Conservation (phyloP, 78 protist genomes). For the Blattamonas nauphoetae region DNA sequence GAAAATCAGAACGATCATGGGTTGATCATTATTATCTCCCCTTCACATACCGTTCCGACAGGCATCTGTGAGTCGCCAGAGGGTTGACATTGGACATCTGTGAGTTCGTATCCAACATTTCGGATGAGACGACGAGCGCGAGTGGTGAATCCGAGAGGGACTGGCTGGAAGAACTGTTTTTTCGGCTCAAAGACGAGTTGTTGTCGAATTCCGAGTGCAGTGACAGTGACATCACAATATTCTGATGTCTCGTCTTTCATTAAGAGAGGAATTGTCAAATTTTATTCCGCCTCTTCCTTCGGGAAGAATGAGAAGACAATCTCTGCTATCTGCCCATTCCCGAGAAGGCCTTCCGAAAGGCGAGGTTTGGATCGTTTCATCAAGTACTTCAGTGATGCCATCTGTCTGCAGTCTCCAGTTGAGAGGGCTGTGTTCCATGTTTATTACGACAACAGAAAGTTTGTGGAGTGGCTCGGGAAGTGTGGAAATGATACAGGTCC, state of each 20-base stretch:
- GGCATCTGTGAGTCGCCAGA: no score
- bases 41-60: no score
- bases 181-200: conserved; percentile 33
- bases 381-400: not conserved
- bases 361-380: not conserved
- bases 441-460: conserved; percentile 7
- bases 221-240: not conserved
- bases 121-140: conserved; percentile 12
- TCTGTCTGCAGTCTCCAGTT: conserved; percentile 11
- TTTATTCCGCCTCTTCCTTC: conserved; percentile 17
- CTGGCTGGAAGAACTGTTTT: conserved; percentile 40
- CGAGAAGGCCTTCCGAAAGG: conserved; percentile 18
- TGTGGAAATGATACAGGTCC: not conserved
- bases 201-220: conserved; percentile 34
- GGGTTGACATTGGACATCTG: conserved; percentile 26
- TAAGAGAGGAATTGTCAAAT: conserved; percentile 16
- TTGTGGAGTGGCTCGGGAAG: not conserved
- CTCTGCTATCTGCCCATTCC: not conserved
- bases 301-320: conserved; percentile 36
- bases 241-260: conserved; percentile 32
- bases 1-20: no score
- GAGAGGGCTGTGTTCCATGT: conserved; percentile 10
- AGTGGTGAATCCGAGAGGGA: conserved; percentile 37
- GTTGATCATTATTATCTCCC: no score
- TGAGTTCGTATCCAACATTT: conserved; percentile 51